Percentiles rank a stretch among this genome's conserved stretches.
phyloP scores from a whole-genome alignment of 2,329 filamentous ascomycete species.

The Colletotrichum noveboracense region DNA sequence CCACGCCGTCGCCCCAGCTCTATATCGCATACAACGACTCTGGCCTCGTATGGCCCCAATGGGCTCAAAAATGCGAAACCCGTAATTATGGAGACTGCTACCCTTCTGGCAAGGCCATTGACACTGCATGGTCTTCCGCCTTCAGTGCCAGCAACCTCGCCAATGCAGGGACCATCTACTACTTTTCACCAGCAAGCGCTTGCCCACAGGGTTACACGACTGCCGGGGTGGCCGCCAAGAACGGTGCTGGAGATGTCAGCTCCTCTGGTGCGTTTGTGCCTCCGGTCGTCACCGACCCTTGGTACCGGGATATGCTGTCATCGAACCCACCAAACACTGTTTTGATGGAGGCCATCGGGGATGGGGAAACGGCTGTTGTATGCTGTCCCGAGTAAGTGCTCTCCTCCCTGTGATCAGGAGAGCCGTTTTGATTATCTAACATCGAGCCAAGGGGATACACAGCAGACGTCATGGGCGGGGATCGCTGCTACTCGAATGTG shows the following conservation, averaged over 20 bases:
- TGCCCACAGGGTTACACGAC: constrained; percentile 31
- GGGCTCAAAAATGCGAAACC: neutral
- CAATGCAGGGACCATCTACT: constrained; percentile 2
- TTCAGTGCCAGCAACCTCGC: neutral
- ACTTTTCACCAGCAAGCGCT: constrained; percentile 28
- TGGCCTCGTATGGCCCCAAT: neutral
- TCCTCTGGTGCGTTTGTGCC: constrained; percentile 1
- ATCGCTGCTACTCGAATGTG: neutral
- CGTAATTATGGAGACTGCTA: constrained; percentile 22
- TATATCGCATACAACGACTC: neutral
- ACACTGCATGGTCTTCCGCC: neutral
- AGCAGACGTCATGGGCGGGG: neutral
- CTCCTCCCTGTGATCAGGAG: neutral
- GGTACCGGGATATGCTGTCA: too few species aligned
- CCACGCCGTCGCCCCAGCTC: neutral
- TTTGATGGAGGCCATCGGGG: neutral
- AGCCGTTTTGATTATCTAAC: neutral
- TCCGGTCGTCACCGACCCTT: neutral
- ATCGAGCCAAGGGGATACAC: neutral
- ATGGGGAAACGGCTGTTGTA: neutral
- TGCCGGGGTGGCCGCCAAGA: constrained; percentile 21
- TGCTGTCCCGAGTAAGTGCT: neutral
- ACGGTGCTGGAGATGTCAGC: neutral
- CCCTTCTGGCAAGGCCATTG: constrained; percentile 23
- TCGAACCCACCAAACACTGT: neutral